phyloP scores from a whole-genome alignment of 2,329 filamentous ascomycete species.

The Malbranchea cinnamomea region DNA sequence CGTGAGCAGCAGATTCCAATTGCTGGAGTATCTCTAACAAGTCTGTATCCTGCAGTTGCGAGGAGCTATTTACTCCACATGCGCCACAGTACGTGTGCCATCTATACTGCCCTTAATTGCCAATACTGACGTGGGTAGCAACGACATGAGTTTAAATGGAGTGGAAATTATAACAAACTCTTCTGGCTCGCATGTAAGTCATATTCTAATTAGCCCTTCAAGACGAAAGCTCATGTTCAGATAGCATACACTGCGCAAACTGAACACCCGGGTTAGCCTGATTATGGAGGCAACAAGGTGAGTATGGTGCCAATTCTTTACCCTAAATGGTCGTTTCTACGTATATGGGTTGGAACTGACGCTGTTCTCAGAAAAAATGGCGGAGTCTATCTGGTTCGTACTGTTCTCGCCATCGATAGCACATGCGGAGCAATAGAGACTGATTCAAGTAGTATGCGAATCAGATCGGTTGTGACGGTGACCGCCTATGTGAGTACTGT shows the following conservation, averaged over 20 bases:
- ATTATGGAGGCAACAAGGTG: conserved; percentile 43
- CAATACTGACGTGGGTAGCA: no score
- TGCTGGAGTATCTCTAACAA: background rate
- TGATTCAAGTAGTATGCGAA: conserved; percentile 36
- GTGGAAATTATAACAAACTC: conserved; percentile 57
- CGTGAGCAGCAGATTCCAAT: conserved; percentile 9
- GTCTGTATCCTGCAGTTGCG: conserved; percentile 25
- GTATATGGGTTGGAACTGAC: no score
- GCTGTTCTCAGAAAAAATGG: conserved; percentile 20
- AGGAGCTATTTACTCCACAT: conserved; percentile 46
- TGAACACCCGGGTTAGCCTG: conserved; percentile 45
- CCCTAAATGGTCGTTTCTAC: no score
- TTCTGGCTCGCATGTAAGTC: conserved; percentile 20
- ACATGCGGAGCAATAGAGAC: no score
- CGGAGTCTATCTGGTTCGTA: conserved; percentile 22
- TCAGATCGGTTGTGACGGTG: conserved; percentile 40
- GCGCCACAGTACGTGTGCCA: no score
- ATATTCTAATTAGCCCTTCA: background rate
- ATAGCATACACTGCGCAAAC: conserved; percentile 53
- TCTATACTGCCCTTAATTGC: no score
- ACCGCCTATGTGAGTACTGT: no score
- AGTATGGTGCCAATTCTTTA: background rate
- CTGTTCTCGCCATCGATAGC: background rate
- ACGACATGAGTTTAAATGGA: conserved; percentile 48
- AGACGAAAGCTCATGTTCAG: conserved; percentile 10